These are phyloP conservation scores for Paramarasmius palmivorus DNA, from an alignment of 1,284 basidiomycete genomes.

Conservation along the genomic window DNA sequence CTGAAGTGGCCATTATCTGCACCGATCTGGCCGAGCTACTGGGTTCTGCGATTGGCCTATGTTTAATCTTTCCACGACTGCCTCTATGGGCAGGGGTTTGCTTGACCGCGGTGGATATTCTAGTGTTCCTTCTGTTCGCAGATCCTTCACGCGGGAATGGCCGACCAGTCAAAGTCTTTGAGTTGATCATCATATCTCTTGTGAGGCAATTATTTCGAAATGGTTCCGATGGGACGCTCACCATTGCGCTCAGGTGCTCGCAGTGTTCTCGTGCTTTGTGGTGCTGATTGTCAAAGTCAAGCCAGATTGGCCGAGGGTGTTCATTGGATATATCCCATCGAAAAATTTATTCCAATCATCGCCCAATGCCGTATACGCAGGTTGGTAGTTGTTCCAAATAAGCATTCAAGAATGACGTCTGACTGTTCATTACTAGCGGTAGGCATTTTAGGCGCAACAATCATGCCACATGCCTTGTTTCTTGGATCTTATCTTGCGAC, in stretches of 20 bases:
- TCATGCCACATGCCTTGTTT: constrained; percentile 69
- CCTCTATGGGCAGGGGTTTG: constrained; percentile 77
- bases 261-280: constrained; percentile 72
- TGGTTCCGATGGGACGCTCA: constrained; percentile 3
- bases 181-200: constrained; percentile 62
- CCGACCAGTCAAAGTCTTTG: constrained; percentile 55
- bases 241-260: constrained; percentile 49
- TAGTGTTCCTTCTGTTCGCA: constrained; percentile 54
- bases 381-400: constrained; percentile 30
- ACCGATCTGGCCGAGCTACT: constrained; percentile 74
- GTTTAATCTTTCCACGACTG: constrained; percentile 72
- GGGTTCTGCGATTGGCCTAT: constrained; percentile 57
- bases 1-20: constrained; percentile 78
- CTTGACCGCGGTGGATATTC: constrained; percentile 75
- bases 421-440: constrained; percentile 44
- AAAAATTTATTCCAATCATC: constrained; percentile 47
- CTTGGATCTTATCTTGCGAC: constrained; percentile 75
- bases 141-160: constrained; percentile 37
- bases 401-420: not conserved
- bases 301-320: constrained; percentile 71
- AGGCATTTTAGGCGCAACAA: constrained; percentile 49
- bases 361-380: constrained; percentile 68
- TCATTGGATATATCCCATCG: constrained; percentile 75
- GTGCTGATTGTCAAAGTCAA: constrained; percentile 68
- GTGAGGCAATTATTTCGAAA: constrained; percentile 29